Percentiles rank a stretch among this genome's conserved stretches.
Conservation (phyloP, 1,284 basidiomycete species). For the Xerocomus amazonicus region DNA sequence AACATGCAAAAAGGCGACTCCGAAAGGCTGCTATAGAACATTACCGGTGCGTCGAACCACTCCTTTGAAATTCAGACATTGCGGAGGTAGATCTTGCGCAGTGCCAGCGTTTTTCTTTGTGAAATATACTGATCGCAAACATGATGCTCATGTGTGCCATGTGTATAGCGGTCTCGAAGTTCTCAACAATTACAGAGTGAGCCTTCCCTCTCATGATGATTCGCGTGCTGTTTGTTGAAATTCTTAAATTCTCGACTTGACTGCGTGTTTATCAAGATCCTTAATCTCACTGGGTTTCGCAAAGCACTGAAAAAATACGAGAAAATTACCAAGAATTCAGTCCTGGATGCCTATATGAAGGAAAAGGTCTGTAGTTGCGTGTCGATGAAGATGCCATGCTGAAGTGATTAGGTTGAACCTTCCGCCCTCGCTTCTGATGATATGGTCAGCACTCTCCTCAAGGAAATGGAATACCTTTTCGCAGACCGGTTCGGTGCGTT, state of each 20-base stretch:
- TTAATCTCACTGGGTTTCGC: conserved; percentile 88
- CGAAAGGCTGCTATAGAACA: conserved; percentile 83
- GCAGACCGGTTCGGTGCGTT: conserved; percentile 68
- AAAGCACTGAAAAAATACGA: conserved; percentile 96
- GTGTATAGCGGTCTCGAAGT: conserved; percentile 62
- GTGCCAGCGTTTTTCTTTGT: background rate
- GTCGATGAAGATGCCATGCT: background rate
- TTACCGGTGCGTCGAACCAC: conserved; percentile 55
- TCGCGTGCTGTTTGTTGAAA: background rate
- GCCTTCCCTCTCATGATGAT: conserved; percentile 18
- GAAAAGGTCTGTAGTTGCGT: conserved; percentile 51
- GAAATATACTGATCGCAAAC: background rate
- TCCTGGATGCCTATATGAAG: conserved; percentile 68
- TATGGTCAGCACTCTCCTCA: conserved; percentile 63
- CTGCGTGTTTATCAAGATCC: conserved; percentile 39
- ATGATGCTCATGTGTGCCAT: conserved; percentile 14
- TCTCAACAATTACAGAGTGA: conserved; percentile 82
- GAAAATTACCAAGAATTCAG: conserved; percentile 71
- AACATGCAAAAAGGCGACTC: conserved; percentile 77
- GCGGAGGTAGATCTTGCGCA: too few relatives aligned
- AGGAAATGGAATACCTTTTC: conserved; percentile 72
- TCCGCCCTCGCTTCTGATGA: conserved; percentile 61
- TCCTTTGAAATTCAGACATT: background rate
- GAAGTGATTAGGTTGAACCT: conserved; percentile 50
- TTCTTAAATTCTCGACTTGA: conserved; percentile 34